Base-by-base conservation (phyloP, 306 rosid genomes). In the Cicer arietinum region DNA sequence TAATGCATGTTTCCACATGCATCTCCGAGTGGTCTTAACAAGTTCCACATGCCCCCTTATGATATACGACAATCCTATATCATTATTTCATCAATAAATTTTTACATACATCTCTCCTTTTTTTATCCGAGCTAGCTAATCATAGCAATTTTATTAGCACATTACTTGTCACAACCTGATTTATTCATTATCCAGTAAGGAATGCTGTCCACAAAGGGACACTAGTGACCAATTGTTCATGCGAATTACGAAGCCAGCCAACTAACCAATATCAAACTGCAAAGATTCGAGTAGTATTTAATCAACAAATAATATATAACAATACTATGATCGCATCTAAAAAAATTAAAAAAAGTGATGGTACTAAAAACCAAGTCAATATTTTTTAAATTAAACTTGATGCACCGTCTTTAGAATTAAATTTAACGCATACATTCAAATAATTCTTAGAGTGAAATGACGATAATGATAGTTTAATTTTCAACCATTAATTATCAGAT, bases 1-100 rank as follows among this genome's bases (percentile, higher is more conserved):
- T 66, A 13, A 2, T 18, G 35, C 62, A 51, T 64, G 59, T 76
- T 71, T 52, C 72, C 91, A 81, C 89, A 82, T 85, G 92, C 40
- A 7, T 8, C 16, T 51, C 56, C 58, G 65, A n/a, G 64, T 69
- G 82, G 80, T 69, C 52, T 13, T 52, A 43, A 37, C 47, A 60
- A 62, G 10, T 35, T 84, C 83, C 85, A 84, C 90, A 63, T 84
- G 86, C n/a, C 30, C 57, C 18, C 14, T 47, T 54, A 59, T 3
- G 13, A 54, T n/a, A 54, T 20, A 74, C 37, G 39, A 48, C 3
- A 10, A 10, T 46, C n/a, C 6, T 72, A 22, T 25, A 51, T 69
- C 62, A 61, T 69, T 75, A 61, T 52, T 11, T 76, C 37, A 54
- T 73, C 86, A 82, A 73, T 84, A 35, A 84, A 79, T 43, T 83